Evolutionary conservation across 73 alveolate genomes (phyloP), one percentile per base, ranked within the genome.

Genomic region (Paramecium tetraurelia): DNA sequence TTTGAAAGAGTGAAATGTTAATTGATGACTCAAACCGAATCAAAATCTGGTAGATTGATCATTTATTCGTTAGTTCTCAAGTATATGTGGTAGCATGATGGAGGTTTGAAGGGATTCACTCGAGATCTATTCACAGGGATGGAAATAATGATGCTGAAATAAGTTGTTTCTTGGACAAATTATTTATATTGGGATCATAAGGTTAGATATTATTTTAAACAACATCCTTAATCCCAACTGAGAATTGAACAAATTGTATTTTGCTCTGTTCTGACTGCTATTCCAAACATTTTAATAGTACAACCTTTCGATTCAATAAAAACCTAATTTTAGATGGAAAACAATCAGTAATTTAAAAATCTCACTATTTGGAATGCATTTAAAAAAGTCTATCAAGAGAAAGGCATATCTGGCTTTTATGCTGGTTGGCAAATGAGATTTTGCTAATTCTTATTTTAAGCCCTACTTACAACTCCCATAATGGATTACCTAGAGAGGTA

Each of bases 151-250:
- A n/a, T 40, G 58, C 41, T 75, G 8, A 75, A 40, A 75, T 36
- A 75, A 44, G 87, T 75, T 12, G 87, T 75, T 75, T 33, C 87
- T 31, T 75, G 87, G 87, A 75, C 87, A 9, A 75, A 75, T 36
- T 75, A 36, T 40, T 20, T 75, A 16, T 75, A 36, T 36, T 75
- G 87, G 87, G 87, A 75, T 75, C 87, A 75, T 75, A 75, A 75
- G 6, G 48, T 36, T 1, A 29, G 87, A 36, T 75, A 75, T 36
- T 44, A 21, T 4, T 36, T 75, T 44, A 75, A 75, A 20, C 38
- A 68, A 33, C 16, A 27, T 68, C 29, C 21, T 68, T 33, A 68
- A 12, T 31, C 50, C 12, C 31, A 27, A 33, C 84, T 68, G 11
- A 68, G 16, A 11, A 4, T 31, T 68, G 46, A 27, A 24, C n/a